Evolutionary conservation across 208 protist genomes (phyloP).

Genomic region (Trichomonas vaginalis): DNA sequence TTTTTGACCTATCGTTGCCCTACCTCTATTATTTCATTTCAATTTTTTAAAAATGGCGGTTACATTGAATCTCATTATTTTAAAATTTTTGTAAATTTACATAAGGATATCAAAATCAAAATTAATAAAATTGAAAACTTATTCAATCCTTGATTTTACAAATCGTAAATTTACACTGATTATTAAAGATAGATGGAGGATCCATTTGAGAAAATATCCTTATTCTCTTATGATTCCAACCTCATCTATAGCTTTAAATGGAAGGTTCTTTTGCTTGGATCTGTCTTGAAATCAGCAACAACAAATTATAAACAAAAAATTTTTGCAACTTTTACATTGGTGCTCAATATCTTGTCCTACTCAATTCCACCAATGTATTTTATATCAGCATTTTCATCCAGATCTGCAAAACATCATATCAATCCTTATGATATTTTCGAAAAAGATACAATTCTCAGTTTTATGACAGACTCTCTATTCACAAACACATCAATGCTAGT

Average conservation of each 20-base stretch:
- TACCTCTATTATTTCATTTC: no score
- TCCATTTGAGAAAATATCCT: neutral
- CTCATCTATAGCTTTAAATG: neutral
- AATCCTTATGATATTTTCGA: neutral
- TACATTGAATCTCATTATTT: no score
- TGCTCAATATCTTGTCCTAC: neutral
- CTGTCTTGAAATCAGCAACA: neutral
- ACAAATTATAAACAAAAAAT: neutral
- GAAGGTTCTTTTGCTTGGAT: neutral
- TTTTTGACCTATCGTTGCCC: no score
- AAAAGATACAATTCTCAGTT: neutral
- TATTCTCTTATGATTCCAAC: neutral
- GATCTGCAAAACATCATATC: neutral
- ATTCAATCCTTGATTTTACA: no score
- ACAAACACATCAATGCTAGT: neutral
- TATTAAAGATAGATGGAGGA: neutral
- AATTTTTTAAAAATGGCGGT: no score
- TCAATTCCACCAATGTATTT: neutral
- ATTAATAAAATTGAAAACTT: no score
- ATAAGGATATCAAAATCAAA: no score
- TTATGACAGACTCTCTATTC: neutral
- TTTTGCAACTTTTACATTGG: neutral
- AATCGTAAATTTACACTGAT: neutral
- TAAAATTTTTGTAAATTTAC: no score
- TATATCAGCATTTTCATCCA: neutral